Evolutionary conservation across 1,284 basidiomycete genomes (phyloP), one percentile per base, ranked within the genome.

Genomic region (Cutaneotrichosporon sp.): DNA sequence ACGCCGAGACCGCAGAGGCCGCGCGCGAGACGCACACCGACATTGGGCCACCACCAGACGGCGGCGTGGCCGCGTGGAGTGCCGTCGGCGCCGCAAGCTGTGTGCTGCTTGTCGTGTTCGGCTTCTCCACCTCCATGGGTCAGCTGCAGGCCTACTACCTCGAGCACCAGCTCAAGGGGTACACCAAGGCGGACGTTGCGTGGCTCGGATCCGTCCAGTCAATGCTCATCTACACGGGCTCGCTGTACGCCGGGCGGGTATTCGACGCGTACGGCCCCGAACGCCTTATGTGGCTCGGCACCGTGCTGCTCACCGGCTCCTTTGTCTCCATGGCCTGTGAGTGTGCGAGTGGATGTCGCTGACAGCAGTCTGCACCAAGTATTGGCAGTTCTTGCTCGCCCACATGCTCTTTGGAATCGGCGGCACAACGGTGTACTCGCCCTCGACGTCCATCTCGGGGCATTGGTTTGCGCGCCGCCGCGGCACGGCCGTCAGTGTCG

Each of bases 391-490:
- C 61, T 60, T 78, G 18, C 69, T 78, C 8, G 72, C 75, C 4
- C 76, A 78, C 54, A 60, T 69, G 7, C 65, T 71, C 4, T 75
- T 73, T 38, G 78, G 78, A 10, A 61, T 76, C 3, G 71, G 71
- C 5, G 75, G 73, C 3, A 67, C 72, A 1, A 56, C 74, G 31
- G 56, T 76, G 13, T 79, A 77, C 58, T 69, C 75, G 1, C 75
- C 78, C 4, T 67, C 73, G 0, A 77, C 75, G 1, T 73, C 75
- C 6, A 71, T 77, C n/a, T 67, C 71, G 2, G 74, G 72, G 1
- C 78, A 79, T 54, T 79, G 76, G 76, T 79, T 79, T 60, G 59
- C 73, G 43, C 60, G 68, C 16, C 69, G 68, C 24, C 64, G 76
- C 24, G 67, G 72, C 2, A 78, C 75, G 0, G 78, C 78, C 5